Base-by-base conservation (phyloP, 768 basidiomycete genomes). In the Austroboletus festivus region DNA sequence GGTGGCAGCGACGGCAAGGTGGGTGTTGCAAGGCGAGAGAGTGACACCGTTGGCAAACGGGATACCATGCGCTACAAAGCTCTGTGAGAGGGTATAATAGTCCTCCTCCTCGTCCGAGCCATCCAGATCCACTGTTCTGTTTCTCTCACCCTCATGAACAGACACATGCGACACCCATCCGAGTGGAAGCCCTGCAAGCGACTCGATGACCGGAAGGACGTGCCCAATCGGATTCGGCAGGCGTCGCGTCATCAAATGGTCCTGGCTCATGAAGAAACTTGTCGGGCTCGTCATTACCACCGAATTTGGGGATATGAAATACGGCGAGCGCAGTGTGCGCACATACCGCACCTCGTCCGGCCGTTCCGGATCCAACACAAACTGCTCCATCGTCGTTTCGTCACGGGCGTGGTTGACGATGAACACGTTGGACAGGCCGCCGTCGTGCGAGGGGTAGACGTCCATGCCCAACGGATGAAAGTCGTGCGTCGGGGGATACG, bases 391-490 rank as follows among this genome's bases (percentile, higher is more conserved):
- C 45, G 81, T 77, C 20, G 84, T 82, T 22, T 71, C 64, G 31
- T 71, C 54, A 16, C 80, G 77, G 1, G 81, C 83, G 62, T 89
- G 88, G 67, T 89, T 89, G 57, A 86, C 70, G 39, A 81, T 70
- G 64, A 83, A 86, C 41, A 88, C 69, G 55, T 77, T 77, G 41
- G 82, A 83, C 4, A 70, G 41, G 41, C 75, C 71, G 3, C 77
- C 74, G 9, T 63, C 57, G 51, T 66, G 60, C 0, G 80, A 82
- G 5, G 79, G 81, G 57, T 74, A 80, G 2, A 80, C 58, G 24
- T 79, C 84, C 43, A 83, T 59, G 2, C 86, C 87, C 3, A 89
- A 74, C 0, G 87, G 86, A 56, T 89, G 87, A 57, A 88, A 89
- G 55, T 82, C 79, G 57, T 83, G 80, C 1, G 49, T 58, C 13